Base-by-base conservation (phyloP, 2,329 filamentous ascomycete genomes). In the Cucurbitaria berberidis region DNA sequence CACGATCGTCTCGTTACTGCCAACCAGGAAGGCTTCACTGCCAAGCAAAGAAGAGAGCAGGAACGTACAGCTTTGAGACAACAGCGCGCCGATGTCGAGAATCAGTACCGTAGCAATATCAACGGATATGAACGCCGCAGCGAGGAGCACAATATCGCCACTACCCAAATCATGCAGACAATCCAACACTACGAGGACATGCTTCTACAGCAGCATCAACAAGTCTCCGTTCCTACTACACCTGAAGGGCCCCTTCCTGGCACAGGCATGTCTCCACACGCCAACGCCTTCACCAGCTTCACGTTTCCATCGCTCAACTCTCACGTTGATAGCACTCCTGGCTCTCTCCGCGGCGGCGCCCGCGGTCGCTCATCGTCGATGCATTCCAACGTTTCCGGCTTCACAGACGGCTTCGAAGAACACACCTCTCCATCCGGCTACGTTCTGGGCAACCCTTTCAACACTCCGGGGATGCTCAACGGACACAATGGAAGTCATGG, bases 1-100 rank as follows among this genome's bases (percentile, higher is more conserved):
- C 82, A 89, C 62, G 85, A 86, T 50, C 86, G 86, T 63, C 86
- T 92, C 63, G 81, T 83, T 21, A 85, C 88, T 62, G 88, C 88
- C 62, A 89, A 89, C 70, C 82, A 80, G 45, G 82, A 86, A 43
- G 86, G 85, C 1, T 78, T 87, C 18, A 82, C 86, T 57, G 86
- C 87, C 68, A 87, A 85, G 48, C 85, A 76, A 45, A 72, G 76
- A 26, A 73, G 76, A 52, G 65, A 75, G 48, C 73, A 76, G 47
- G 74, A 78, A 53, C 73, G 73, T 27, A 63, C 69, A 16, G 72
- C 77, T 21, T 48, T 78, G 38, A 57, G 70, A 41, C 68, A 68
- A 51, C 68, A 73, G 40, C 68, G 74, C 30, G 61, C 62, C 22
- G 64, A 68, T 22, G 62, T 73, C 24, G 75, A 77, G 60, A 66